phyloP scores from a whole-genome alignment of 106 monocot genomes.

The Dendrobium nobile region DNA sequence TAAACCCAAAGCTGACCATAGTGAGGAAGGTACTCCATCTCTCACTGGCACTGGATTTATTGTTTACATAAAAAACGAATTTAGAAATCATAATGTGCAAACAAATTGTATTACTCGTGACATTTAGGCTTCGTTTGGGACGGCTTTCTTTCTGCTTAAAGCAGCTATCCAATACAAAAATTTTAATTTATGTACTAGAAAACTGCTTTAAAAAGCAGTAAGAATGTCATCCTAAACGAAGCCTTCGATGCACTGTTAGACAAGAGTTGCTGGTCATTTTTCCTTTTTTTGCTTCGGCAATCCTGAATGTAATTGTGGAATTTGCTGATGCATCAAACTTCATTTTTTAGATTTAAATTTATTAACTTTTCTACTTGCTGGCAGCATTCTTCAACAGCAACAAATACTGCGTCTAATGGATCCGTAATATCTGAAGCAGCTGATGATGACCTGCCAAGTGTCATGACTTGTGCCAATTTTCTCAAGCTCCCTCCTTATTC shows the following conservation, averaged over 20 bases:
- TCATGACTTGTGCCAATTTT: constrained; percentile 98
- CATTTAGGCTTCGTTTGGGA: no score
- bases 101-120: no score
- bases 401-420: constrained; percentile 41
- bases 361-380: neutral
- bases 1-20: constrained; percentile 90
- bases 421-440: constrained; percentile 48
- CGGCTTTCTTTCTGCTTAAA: no score
- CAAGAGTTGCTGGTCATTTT: no score
- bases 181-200: no score
- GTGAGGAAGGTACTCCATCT: constrained; percentile 75
- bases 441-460: constrained; percentile 95
- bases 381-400: constrained; percentile 62
- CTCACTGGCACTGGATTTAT: neutral
- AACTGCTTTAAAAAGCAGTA: no score
- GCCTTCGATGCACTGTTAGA: no score
- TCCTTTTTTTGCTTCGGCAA: no score
- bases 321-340: neutral
- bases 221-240: no score
- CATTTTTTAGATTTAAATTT: neutral
- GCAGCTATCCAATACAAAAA: no score
- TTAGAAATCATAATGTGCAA: neutral
- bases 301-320: no score
- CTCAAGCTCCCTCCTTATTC: constrained; percentile 97
- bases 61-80: neutral